Evolutionary conservation across 78 protist genomes (phyloP).

Genomic region (Goniomonas avonlea): DNA sequence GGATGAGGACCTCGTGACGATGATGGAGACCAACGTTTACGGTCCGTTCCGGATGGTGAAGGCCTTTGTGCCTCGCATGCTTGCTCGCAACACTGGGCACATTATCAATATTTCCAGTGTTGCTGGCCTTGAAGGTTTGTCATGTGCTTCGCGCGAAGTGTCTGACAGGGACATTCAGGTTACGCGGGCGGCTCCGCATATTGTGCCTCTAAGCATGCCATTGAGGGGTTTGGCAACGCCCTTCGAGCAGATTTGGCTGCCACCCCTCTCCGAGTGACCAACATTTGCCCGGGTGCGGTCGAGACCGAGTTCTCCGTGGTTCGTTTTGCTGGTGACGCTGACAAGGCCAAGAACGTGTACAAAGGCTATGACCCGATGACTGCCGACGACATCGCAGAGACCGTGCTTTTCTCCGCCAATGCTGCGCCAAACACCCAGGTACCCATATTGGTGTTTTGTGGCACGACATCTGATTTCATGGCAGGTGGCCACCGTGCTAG

Average conservation of each 20-base stretch:
- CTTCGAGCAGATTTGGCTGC: constrained; percentile 49
- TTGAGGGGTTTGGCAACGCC: constrained; percentile 42
- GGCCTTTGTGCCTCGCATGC: constrained; percentile 37
- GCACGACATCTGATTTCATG: too few species aligned
- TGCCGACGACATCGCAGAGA: constrained; percentile 60
- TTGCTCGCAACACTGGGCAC: constrained; percentile 37
- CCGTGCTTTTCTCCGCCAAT: too few species aligned
- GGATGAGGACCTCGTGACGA: constrained; percentile 4
- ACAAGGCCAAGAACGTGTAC: constrained; percentile 54
- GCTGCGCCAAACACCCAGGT: too few species aligned
- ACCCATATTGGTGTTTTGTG: too few species aligned
- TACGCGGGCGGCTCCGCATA: constrained; percentile 52
- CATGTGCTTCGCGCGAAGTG: too few species aligned
- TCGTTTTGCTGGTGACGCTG: constrained; percentile 47
- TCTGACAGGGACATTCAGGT: too few species aligned
- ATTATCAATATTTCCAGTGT: constrained; percentile 51
- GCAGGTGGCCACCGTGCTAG: too few species aligned
- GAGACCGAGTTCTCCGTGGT: constrained; percentile 54
- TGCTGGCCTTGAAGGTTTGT: constrained; percentile 53
- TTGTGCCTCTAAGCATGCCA: constrained; percentile 64
- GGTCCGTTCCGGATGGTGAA: constrained; percentile 44
- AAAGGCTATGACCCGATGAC: constrained; percentile 39
- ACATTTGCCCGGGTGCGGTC: constrained; percentile 62
- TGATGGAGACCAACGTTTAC: constrained; percentile 51
- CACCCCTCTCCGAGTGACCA: constrained; percentile 48